These are phyloP conservation scores for Cyclotella cryptica DNA, from an alignment of 108 stramenopile genomes.

Conservation along the genomic window DNA sequence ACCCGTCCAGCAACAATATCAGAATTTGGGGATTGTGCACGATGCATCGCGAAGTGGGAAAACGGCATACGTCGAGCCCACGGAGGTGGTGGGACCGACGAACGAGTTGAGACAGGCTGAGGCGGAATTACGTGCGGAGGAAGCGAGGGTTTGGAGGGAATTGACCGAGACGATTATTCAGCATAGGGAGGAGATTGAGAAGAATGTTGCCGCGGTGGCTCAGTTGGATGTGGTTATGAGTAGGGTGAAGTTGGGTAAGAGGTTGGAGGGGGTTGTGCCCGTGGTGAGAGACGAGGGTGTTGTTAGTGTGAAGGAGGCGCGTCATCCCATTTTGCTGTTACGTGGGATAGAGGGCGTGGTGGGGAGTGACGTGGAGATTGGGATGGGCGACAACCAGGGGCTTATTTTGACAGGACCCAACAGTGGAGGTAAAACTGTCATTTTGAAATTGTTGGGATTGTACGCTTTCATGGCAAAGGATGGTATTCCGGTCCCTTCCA, in stretches of 20 bases:
- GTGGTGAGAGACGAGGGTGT: conserved; percentile 82
- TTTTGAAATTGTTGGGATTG: conserved; percentile 92
- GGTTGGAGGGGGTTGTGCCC: conserved; percentile 79
- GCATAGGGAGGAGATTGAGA: conserved; percentile 57
- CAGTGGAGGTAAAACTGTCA: conserved; percentile 93
- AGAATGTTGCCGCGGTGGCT: conserved; percentile 62
- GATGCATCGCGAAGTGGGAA: conserved; percentile 88
- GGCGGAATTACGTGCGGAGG: conserved; percentile 77
- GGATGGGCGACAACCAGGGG: conserved; percentile 75
- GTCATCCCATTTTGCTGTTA: conserved; percentile 90
- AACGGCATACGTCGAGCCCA: conserved; percentile 93
- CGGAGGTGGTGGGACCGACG: conserved; percentile 86
- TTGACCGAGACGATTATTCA: conserved; percentile 66
- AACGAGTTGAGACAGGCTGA: conserved; percentile 87
- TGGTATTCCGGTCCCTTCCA: conserved; percentile 88
- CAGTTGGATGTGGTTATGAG: conserved; percentile 86
- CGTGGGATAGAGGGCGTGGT: conserved; percentile 75
- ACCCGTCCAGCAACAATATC: conserved; percentile 65
- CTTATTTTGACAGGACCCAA: conserved; percentile 94
- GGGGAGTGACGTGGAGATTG: conserved; percentile 88
- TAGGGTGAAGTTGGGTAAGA: conserved; percentile 71
- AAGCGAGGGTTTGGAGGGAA: conserved; percentile 75
- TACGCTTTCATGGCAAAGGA: conserved; percentile 85
- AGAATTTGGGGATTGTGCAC: conserved; percentile 86
- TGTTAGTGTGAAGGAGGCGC: conserved; percentile 76